phyloP scores from a whole-genome alignment of 208 protist genomes.

The Trypanosoma boissoni region DNA sequence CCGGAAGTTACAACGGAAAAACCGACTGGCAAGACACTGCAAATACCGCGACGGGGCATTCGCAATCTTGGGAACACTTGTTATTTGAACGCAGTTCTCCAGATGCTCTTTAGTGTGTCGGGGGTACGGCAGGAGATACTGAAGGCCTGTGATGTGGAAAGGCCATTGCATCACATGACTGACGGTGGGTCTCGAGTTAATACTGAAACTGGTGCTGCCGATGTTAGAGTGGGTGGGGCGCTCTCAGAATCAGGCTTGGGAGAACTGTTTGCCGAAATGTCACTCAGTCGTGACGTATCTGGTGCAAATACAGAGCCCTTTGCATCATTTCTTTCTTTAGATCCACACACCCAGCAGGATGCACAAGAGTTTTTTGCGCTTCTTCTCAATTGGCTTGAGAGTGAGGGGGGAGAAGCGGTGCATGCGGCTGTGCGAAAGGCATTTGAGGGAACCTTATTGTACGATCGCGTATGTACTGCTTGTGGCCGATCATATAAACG shows the following conservation, averaged over 20 bases:
- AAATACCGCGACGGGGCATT: conserved; percentile 79
- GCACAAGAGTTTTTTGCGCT: conserved; percentile 79
- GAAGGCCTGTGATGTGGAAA: conserved; percentile 12
- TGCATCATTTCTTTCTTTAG: conserved; percentile 59
- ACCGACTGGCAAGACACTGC: too few relatives aligned
- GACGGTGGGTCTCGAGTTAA: conserved; percentile 1
- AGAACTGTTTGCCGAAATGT: conserved; percentile 76
- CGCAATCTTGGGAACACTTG: conserved; percentile 87
- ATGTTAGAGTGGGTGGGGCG: neutral
- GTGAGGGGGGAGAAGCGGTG: conserved; percentile 39
- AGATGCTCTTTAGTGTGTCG: conserved; percentile 72
- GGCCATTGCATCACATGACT: too few relatives aligned
- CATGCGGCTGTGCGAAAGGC: conserved; percentile 35
- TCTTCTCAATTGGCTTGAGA: conserved; percentile 71
- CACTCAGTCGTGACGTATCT: conserved; percentile 43
- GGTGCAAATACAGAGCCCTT: conserved; percentile 59
- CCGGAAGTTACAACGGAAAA: neutral
- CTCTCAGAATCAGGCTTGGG: conserved; percentile 40
- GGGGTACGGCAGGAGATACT: conserved; percentile 58
- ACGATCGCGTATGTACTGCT: conserved; percentile 61
- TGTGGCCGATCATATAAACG: conserved; percentile 57
- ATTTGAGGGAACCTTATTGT: conserved; percentile 67
- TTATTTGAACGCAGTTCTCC: conserved; percentile 85
- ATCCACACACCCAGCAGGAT: conserved; percentile 72
- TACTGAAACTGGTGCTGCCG: neutral